Base-by-base conservation (phyloP, 2,329 filamentous ascomycete genomes). In the Fusarium palustre region DNA sequence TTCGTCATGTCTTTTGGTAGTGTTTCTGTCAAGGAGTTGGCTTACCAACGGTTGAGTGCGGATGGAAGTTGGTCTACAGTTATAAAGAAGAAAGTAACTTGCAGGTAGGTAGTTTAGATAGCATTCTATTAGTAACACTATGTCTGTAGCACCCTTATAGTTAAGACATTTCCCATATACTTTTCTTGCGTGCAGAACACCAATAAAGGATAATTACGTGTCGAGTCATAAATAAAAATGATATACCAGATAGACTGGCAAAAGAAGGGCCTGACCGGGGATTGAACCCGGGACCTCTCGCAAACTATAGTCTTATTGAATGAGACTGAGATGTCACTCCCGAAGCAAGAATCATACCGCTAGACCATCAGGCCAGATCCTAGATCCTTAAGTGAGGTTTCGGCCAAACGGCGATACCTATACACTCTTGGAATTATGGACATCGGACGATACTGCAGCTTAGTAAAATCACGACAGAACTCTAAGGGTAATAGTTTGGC, bases 231-330 rank as follows among this genome's bases (percentile, higher is more conserved):
- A 11, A 6, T 22, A 15, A 11, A 41, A 43, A 43, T 7, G 24
- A 28, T 4, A 52, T 38, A n/a, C 9, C n/a, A 16, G 48, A 11
- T 9, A 28, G 48, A 30, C 22, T 3, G 16, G 30, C 59, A 64
- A 63, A 64, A 64, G 36, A 30, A 65, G 79, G 79, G 79, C 79
- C 79, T 80, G 79, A 78, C 80, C 80, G 79, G 78, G 80, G 79
- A 81, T 81, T 79, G 80, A 81, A 81, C 80, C 79, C 80, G 80
- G 79, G 80, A 81, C 80, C 80, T 81, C 80, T 81, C 80, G 80
- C 80, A 81, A 74, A 36, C 54, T 65, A 9, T 48, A 54, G 61
- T 60, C 59, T 18, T 4, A 22, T 47, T 11, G 45, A 31, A 34
- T 4, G 12, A 25, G 41, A 66, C 62, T 36, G 62, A 65, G 62